These are phyloP conservation scores for Xylaria arbuscula DNA, from an alignment of 2,329 filamentous ascomycete species.

Conservation along the genomic window DNA sequence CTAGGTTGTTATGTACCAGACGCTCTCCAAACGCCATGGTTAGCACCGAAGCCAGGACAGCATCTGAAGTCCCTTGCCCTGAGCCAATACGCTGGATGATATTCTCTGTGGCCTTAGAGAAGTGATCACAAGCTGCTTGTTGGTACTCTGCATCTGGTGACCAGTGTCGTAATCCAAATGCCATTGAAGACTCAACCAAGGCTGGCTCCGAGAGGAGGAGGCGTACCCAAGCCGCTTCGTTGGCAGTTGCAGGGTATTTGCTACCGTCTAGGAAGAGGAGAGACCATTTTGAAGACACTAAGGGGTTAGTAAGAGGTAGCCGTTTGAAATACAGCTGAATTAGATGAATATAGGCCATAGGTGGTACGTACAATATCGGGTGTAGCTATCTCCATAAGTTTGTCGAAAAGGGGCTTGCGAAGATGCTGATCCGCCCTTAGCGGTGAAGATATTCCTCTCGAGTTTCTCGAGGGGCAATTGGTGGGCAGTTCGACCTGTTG, in stretches of 20 bases:
- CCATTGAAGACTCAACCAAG: conserved; percentile 43
- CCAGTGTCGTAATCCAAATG: conserved; percentile 42
- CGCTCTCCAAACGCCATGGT: conserved; percentile 46
- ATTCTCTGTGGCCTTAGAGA: conserved; percentile 38
- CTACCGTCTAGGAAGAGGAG: conserved; percentile 30
- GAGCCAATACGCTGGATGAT: conserved; percentile 41
- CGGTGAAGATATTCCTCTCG: neutral
- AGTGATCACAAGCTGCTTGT: conserved; percentile 36
- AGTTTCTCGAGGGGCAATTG: neutral
- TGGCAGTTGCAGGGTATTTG: conserved; percentile 19
- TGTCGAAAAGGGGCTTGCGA: conserved; percentile 3
- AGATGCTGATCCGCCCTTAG: neutral
- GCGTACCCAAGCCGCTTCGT: conserved; percentile 43
- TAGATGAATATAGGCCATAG: too few relatives aligned
- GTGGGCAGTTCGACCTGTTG: too few relatives aligned
- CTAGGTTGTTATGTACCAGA: conserved; percentile 32
- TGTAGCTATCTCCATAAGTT: neutral
- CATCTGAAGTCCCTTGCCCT: conserved; percentile 36
- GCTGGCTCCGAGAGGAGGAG: conserved; percentile 44
- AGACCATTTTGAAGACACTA: conserved; percentile 37
- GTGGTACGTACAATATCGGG: neutral
- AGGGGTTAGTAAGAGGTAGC: neutral
- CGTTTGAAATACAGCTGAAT: neutral
- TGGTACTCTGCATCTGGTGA: conserved; percentile 40
- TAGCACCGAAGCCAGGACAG: conserved; percentile 42